A percentile compares a stretch with the other conserved stretches of the same genome.
Evolutionary conservation across 2,329 filamentous ascomycete species (phyloP).

Genomic region (Alternaria novae-zelandiae): DNA sequence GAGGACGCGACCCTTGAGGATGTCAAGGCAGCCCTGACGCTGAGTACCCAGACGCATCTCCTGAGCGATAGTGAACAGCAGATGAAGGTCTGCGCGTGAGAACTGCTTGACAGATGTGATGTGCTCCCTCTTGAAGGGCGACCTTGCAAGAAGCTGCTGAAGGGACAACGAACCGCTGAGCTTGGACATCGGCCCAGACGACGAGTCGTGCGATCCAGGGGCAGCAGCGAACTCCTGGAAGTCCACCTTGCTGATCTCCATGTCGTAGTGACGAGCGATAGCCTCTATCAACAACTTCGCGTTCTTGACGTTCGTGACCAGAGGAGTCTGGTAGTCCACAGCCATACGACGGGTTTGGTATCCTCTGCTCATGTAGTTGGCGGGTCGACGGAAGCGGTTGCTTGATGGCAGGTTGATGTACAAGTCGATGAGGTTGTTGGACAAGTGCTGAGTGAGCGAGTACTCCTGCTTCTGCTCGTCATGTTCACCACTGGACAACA

Average conservation of each 20-base stretch:
- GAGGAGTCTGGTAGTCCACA: conserved; percentile 93
- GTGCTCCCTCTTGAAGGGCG: conserved; percentile 87
- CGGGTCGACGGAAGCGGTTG: conserved; percentile 95
- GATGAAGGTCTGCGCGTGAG: conserved; percentile 82
- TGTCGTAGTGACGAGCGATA: conserved; percentile 84
- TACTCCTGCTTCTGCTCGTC: conserved; percentile 93
- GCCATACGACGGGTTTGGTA: conserved; percentile 98
- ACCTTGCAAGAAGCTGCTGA: conserved; percentile 75
- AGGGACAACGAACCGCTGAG: conserved; percentile 66
- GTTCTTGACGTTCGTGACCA: conserved; percentile 99
- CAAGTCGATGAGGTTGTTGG: conserved; percentile 96
- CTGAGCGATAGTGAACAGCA: conserved; percentile 94
- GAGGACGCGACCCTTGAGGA: conserved; percentile 84
- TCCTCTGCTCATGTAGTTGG: conserved; percentile 98
- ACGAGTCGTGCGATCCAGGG: conserved; percentile 40
- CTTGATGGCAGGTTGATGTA: conserved; percentile 99
- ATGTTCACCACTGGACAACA: conserved; percentile 66
- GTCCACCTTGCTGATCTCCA: conserved; percentile 83
- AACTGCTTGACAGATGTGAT: conserved; percentile 94
- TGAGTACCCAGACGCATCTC: conserved; percentile 97
- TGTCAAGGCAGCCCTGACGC: conserved; percentile 84
- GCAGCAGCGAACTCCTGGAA: conserved; percentile 77
- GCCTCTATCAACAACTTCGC: conserved; percentile 97
- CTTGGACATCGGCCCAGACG: conserved; percentile 54
- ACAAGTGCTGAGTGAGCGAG: conserved; percentile 93